phyloP scores from a whole-genome alignment of 2,329 filamentous ascomycete genomes.

The Aspergillus piperis region DNA sequence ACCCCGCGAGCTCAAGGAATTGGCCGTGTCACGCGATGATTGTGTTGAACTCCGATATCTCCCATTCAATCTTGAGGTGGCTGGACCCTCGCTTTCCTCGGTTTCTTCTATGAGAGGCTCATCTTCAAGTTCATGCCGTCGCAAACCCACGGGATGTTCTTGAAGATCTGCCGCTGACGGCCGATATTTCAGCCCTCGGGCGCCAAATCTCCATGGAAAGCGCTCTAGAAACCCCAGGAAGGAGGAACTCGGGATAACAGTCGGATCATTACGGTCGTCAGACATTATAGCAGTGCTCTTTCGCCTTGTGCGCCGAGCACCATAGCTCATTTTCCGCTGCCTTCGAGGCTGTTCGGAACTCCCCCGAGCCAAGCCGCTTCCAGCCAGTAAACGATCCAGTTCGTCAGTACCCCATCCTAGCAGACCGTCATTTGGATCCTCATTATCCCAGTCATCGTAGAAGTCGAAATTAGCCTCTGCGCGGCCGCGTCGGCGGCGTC shows the following conservation, averaged over 20 bases:
- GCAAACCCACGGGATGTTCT: constrained; percentile 71
- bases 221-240: constrained; percentile 81
- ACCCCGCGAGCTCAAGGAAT: constrained; percentile 82
- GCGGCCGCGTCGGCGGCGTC: constrained; percentile 65
- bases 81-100: constrained; percentile 46
- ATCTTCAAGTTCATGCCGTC: constrained; percentile 56
- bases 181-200: constrained; percentile 77
- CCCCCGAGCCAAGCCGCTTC: constrained; percentile 52
- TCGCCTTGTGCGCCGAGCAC: constrained; percentile 63
- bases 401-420: constrained; percentile 82
- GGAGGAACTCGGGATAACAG: constrained; percentile 84
- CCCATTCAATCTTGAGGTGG: constrained; percentile 21
- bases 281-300: constrained; percentile 57
- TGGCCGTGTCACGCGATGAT: constrained; percentile 77
- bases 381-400: constrained; percentile 77
- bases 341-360: constrained; percentile 65
- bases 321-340: constrained; percentile 88
- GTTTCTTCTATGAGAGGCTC: constrained; percentile 71
- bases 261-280: constrained; percentile 67
- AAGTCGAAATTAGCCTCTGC: constrained; percentile 93
- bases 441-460: constrained; percentile 92
- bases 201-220: constrained; percentile 81
- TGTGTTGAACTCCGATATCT: constrained; percentile 73
- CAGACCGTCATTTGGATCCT: constrained; percentile 60
- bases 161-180: constrained; percentile 88